Evolutionary conservation across 2,329 filamentous ascomycete genomes (phyloP).

Genomic region (Ophiognomonia clavigignenti-juglandacearum): DNA sequence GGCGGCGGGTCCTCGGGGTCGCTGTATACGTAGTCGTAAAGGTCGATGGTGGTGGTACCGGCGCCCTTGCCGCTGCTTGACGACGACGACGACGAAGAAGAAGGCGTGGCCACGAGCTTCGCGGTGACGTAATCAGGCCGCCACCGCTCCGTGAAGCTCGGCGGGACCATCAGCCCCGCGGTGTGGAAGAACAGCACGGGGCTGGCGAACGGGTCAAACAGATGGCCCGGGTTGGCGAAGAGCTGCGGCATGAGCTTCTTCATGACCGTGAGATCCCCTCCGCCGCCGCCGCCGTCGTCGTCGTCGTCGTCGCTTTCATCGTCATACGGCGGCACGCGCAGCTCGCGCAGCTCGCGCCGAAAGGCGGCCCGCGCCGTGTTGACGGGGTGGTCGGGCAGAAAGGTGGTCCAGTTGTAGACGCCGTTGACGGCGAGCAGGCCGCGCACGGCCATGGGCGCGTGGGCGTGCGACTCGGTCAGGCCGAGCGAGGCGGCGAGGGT

Average conservation of each 20-base stretch:
- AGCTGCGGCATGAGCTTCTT: slow-evolving; percentile 32
- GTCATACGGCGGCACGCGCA: slow-evolving; percentile 17
- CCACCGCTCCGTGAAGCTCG: slow-evolving; percentile 30
- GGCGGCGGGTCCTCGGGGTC: slow-evolving; percentile 9
- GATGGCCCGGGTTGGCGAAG: slow-evolving; percentile 42
- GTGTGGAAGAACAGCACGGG: slow-evolving; percentile 55
- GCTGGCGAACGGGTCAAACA: slow-evolving; percentile 59
- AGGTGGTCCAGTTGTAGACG: slow-evolving; percentile 61
- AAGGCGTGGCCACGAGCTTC: too few species aligned
- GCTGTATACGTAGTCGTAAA: slow-evolving; percentile 11
- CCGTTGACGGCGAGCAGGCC: slow-evolving; percentile 55
- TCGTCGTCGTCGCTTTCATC: slow-evolving; percentile 3
- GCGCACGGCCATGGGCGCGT: slow-evolving; percentile 41
- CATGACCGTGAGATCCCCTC: slow-evolving; percentile 31
- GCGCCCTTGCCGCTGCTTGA: not conserved
- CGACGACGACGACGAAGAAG: not conserved
- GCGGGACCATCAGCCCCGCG: slow-evolving; percentile 41
- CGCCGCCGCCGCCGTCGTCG: slow-evolving; percentile 24
- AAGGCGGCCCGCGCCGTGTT: slow-evolving; percentile 25
- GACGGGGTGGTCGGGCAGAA: slow-evolving; percentile 48
- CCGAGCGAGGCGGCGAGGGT: slow-evolving; percentile 52
- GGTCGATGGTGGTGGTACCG: not conserved
- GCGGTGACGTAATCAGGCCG: not conserved
- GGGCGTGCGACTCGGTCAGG: slow-evolving; percentile 47
- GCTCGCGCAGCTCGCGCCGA: slow-evolving; percentile 13